Evolutionary conservation across 2,329 filamentous ascomycete species (phyloP).

Genomic region (Aureobasidium sp.): DNA sequence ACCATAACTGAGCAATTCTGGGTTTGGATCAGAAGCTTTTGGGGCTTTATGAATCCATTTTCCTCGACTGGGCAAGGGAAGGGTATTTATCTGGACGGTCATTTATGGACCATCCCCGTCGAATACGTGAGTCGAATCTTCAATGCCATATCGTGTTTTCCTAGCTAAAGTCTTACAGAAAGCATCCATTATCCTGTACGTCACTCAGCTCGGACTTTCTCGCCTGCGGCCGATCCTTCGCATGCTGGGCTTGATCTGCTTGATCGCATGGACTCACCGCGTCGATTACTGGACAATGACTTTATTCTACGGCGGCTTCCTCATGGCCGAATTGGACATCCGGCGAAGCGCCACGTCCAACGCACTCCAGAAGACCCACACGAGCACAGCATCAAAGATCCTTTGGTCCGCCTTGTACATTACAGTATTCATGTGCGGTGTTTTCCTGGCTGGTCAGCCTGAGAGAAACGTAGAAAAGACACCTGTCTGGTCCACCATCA

Average conservation of each 20-base stretch:
- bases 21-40: slow-evolving; percentile 31
- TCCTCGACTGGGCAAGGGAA: not conserved
- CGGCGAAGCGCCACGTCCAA: slow-evolving; percentile 29
- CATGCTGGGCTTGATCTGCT: slow-evolving; percentile 32
- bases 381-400: not conserved
- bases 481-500: not conserved
- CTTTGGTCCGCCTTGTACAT: not conserved
- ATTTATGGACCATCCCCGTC: slow-evolving; percentile 49
- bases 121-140: not conserved
- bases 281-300: slow-evolving; percentile 46
- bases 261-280: slow-evolving; percentile 39
- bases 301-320: slow-evolving; percentile 46
- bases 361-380: slow-evolving; percentile 42
- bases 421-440: not conserved
- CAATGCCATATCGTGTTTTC: too few species aligned
- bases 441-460: not conserved
- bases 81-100: slow-evolving; percentile 31
- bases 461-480: not conserved
- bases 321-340: slow-evolving; percentile 47
- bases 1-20: slow-evolving; percentile 16
- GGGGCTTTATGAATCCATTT: slow-evolving; percentile 11
- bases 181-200: slow-evolving; percentile 47
- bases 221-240: slow-evolving; percentile 22
- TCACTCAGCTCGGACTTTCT: slow-evolving; percentile 38
- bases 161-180: not conserved